Evolutionary conservation across 73 alveolate species (phyloP).

Genomic region (Symbiodinium natans): DNA sequence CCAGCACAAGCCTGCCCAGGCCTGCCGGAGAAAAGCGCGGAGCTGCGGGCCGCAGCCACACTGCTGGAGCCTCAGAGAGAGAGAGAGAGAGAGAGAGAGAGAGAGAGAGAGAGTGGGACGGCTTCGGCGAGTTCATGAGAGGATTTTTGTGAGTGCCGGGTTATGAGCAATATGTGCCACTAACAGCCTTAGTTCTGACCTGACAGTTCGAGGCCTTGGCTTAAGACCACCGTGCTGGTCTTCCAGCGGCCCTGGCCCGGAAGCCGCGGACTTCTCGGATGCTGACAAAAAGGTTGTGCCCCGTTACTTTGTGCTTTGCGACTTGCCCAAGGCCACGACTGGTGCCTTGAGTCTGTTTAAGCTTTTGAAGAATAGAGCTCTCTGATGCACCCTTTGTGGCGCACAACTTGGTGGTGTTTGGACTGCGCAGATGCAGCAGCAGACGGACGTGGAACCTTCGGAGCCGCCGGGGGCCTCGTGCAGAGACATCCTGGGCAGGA

Average conservation of each 20-base stretch:
- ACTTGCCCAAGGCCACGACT: neutral
- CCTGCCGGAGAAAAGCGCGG: constrained; percentile 47
- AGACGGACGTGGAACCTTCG: neutral
- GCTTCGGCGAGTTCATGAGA: too few species aligned
- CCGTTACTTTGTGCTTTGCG: too few species aligned
- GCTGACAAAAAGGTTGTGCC: neutral
- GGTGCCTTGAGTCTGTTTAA: neutral
- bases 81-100: too few species aligned
- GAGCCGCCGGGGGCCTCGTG: neutral
- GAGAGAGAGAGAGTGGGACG: too few species aligned
- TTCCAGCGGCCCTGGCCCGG: constrained; percentile 90
- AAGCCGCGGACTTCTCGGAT: constrained; percentile 40
- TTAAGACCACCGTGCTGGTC: constrained; percentile 85
- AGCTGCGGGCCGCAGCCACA: constrained; percentile 75
- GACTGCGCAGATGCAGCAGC: constrained; percentile 20
- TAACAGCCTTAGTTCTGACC: too few species aligned
- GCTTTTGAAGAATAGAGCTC: neutral
- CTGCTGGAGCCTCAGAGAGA: neutral
- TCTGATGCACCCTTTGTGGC: neutral
- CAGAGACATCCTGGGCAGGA: too few species aligned
- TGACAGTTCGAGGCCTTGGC: constrained; percentile 94
- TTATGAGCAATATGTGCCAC: neutral
- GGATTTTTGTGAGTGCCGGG: neutral
- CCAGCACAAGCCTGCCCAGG: constrained; percentile 26
- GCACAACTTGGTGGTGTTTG: too few species aligned